Percentiles rank a stretch among this genome's conserved stretches.
phyloP scores from a whole-genome alignment of 179 eudicot genomes.

The Heliamphora pulchella region DNA sequence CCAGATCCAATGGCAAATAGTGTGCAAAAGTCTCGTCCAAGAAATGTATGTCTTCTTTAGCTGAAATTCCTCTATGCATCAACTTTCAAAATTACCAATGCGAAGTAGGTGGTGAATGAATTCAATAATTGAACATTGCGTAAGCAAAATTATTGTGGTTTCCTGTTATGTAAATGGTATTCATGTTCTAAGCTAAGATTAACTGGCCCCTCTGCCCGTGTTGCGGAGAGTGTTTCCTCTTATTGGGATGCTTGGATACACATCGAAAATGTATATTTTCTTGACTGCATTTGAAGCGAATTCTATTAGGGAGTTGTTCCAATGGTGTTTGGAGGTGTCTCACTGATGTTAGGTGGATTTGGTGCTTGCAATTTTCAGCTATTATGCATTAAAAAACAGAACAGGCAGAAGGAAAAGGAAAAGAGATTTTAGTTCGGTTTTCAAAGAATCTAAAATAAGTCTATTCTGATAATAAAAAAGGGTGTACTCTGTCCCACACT shows the following conservation, averaged over 20 bases:
- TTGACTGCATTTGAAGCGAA: not conserved
- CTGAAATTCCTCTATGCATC: not conserved
- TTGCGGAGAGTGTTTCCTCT: not conserved
- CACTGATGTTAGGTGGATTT: not conserved
- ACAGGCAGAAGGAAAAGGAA: not conserved
- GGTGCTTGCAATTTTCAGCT: not conserved
- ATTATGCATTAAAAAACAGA: not conserved
- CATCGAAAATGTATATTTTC: not conserved
- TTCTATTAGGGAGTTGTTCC: constrained; percentile 4
- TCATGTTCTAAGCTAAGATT: not conserved
- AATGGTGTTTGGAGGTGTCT: not conserved
- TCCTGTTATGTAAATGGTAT: not conserved
- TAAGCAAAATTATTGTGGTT: not conserved
- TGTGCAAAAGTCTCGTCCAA: constrained; percentile 51
- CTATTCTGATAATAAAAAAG: not conserved
- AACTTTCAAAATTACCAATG: not conserved
- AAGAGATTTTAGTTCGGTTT: not conserved
- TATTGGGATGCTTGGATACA: constrained; percentile 7
- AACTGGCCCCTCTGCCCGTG: not conserved
- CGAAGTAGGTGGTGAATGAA: not conserved
- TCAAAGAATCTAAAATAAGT: not conserved
- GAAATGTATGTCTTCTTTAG: constrained; percentile 44
- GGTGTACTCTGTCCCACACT: no score
- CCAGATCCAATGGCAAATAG: constrained; percentile 56
- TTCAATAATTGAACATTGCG: not conserved